Evolutionary conservation across 345 rosid species (phyloP), one percentile per base, ranked within the genome.

Genomic region (Camelina hispida): DNA sequence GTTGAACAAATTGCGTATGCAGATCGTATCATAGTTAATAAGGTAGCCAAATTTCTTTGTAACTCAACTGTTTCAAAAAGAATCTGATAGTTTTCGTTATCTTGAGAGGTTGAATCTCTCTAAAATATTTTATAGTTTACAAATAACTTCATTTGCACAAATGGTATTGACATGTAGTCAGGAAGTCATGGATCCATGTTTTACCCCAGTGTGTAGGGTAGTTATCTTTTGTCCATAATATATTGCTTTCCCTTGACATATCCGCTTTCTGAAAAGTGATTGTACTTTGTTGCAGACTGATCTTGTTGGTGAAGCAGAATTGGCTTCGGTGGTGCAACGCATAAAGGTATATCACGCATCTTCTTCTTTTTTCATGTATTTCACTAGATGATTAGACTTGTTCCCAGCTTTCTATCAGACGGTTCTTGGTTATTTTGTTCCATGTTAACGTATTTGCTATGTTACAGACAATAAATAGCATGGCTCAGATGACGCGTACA

Each of bases 1-100:
- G 78, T 90, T 52, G 97, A 95, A 83, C 99, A 95, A 85, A 95
- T 95, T 63, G 99, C 97, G 4, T 95, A 95, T 77, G 99, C 97
- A 18, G 99, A 95, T 58, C 88, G 97, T 52, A 82, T 91, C 58
- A 89, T 95, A 43, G 88, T 95, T 22, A 95, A 90, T 73, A 95
- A 95, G 97, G 97, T 92, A 81, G 46, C 43, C 30, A 47, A 25
- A 22, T 6, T 66, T 28, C 30, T 47, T 57, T 66, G 4, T 35
- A 9, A 9, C 23, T 4, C 17, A 37, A 1, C 2, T 68, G 3
- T 5, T 22, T 51, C 14, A 23, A 28, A 51, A 18, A 18, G 16
- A 28, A 66, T 66, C 14, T 50, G 34, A 25, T 18, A 38, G 53
- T 28, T 50, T 35, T 55, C 13, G 40, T 32, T 11, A 18, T 40